Conservation (phyloP, 768 basidiomycete genomes). For the Botryobasidium botryosum region DNA sequence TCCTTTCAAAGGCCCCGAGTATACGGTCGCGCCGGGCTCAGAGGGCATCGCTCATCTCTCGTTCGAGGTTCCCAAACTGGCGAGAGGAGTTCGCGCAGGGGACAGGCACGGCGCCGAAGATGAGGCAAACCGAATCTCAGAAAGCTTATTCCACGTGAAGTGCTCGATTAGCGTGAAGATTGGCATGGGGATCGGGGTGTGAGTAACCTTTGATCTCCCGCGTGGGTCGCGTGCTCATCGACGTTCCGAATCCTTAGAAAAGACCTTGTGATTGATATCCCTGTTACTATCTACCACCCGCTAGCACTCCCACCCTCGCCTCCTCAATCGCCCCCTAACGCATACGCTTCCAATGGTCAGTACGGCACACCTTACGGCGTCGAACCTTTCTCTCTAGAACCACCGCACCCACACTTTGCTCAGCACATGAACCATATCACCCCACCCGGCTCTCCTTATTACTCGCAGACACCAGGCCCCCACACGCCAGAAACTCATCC, state of each 20-base stretch:
- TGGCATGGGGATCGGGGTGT: conserved; percentile 62
- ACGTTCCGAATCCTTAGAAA: conserved; percentile 31
- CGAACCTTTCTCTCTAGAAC: not conserved
- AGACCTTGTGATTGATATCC: conserved; percentile 43
- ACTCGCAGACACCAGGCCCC: too few species aligned
- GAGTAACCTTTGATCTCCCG: conserved; percentile 14
- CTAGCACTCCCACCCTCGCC: conserved; percentile 30
- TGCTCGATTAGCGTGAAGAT: conserved; percentile 47
- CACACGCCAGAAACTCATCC: too few species aligned
- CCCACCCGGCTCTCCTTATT: too few species aligned
- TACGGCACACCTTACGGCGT: not conserved
- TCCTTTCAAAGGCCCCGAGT: conserved; percentile 58
- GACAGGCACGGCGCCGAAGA: conserved; percentile 35
- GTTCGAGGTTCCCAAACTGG: conserved; percentile 55
- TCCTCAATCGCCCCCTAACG: conserved; percentile 10
- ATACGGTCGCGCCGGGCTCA: conserved; percentile 49
- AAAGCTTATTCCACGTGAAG: conserved; percentile 44
- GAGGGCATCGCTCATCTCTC: conserved; percentile 69
- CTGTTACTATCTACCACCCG: conserved; percentile 44
- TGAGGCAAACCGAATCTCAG: conserved; percentile 16
- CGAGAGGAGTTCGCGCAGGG: conserved; percentile 50
- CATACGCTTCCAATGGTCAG: too few species aligned
- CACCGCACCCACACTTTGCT: conserved; percentile 5
- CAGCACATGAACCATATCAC: not conserved
- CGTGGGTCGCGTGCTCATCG: too few species aligned